Base-by-base conservation (phyloP, 768 basidiomycete species). In the Leccinum boreale region DNA sequence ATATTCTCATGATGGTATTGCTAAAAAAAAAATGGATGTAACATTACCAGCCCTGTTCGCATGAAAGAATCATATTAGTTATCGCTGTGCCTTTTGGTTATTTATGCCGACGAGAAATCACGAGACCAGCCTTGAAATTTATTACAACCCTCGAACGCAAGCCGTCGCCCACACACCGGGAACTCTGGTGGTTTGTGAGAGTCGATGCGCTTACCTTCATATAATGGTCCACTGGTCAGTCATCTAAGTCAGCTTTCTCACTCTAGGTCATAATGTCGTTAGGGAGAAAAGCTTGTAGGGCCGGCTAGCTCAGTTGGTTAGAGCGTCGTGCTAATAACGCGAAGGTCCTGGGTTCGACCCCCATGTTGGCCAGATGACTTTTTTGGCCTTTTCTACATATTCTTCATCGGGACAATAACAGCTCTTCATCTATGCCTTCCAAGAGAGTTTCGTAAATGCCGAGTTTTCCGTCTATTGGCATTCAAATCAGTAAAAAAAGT, bases 331-430 rank as follows among this genome's bases (percentile, higher is more conserved):
- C 67, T 69, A 69, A 69, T 69, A 69, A 70, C 69, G 69, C 67
- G 69, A 69, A 69, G 67, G 85, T 85, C 85, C 81, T 86, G 84
- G 85, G 84, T 86, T 86, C 85, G 84, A 85, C 79, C 84, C 85
- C 84, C 84, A 85, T 80, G 82, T 82, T 84, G 84, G 84, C 84
- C 84, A 50, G 4, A 5, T 12, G 1, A 1, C 15, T 47, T 47
- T 47, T 47, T 24, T 8, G 5, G 3, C 42, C 11, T 42, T 42
- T 39, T 39, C 17, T 4, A 39, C 4, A 2, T 3, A 4, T 42
- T 19, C n/a, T n/a, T 42, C 39, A 42, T 42, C 8, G 36, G 36
- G 9, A n/a, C 9, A 17, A 39, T 9, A n/a, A 17, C 36, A 39
- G 8, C n/a, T 19, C 9, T 11, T 42, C n/a, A 19, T 42, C 39